These are phyloP conservation scores for Candida takata DNA, from an alignment of 805 yeast species.

Conservation along the genomic window DNA sequence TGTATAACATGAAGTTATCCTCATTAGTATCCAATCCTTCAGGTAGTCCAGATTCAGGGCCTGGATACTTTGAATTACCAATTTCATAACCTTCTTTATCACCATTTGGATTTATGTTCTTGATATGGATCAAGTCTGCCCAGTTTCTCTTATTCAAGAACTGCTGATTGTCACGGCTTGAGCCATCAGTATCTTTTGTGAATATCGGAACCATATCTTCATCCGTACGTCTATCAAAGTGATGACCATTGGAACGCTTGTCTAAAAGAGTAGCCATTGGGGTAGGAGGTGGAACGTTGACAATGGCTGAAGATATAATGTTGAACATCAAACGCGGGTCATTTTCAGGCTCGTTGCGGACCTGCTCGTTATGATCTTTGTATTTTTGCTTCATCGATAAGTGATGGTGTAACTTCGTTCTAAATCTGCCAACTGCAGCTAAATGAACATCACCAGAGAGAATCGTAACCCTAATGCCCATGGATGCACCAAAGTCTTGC, in stretches of 20 bases:
- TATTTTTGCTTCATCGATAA: conserved; percentile 28
- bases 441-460: conserved; percentile 92
- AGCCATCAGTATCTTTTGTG: conserved; percentile 48
- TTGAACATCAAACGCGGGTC: conserved; percentile 79
- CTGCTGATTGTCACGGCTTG: conserved; percentile 37
- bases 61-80: conserved; percentile 34
- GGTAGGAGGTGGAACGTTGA: conserved; percentile 89
- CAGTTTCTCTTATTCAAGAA: conserved; percentile 67
- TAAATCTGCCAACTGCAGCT: conserved; percentile 75
- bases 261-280: conserved; percentile 72
- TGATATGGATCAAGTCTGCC: conserved; percentile 56
- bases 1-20: conserved; percentile 41
- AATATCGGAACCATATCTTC: conserved; percentile 82
- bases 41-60: conserved; percentile 26
- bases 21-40: conserved; percentile 14
- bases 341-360: conserved; percentile 45
- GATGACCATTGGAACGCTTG: conserved; percentile 59
- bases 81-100: conserved; percentile 21
- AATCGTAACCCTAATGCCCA: conserved; percentile 72
- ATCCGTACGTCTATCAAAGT: conserved; percentile 53
- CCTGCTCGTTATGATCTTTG: conserved; percentile 32
- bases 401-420: conserved; percentile 44
- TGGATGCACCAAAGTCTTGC: conserved; percentile 55
- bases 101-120: conserved; percentile 25
- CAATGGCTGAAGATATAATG: conserved; percentile 83